Evolutionary conservation across 306 rosid genomes (phyloP), one percentile per base, ranked within the genome.

Genomic region (Sesbania bispinosa): DNA sequence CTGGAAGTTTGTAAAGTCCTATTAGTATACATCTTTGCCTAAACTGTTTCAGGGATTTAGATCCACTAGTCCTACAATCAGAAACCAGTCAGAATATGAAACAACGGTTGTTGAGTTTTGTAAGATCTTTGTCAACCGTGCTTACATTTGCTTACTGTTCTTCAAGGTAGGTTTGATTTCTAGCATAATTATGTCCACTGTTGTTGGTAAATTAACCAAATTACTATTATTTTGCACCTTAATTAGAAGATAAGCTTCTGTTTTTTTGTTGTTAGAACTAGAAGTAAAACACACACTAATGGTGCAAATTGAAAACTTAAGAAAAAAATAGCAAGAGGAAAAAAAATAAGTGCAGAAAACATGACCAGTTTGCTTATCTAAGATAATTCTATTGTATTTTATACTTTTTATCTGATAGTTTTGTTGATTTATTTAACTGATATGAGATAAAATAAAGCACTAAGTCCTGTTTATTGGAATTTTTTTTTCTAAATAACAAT

Each of bases 71-170:
- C 75, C 82, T 86, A 33, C 84, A 87, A 63, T 88, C 96, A 72
- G 85, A 84, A 76, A 80, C 94, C 65, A 77, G 84, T 85, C 89
- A 86, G 77, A 79, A 78, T 78, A 82, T 93, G 32, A 93, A 93
- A 85, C 85, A 85, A 61, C 87, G 92, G 42, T 81, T 89, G 54
- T 67, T 87, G 85, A 83, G 77, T 81, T 90, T 94, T 76, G 76
- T 85, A 29, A 79, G 89, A 85, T 90, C 98, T 1, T 77, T 94
- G 82, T 90, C 98, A 15, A 89, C 95, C 5, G 95, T 94, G 79
- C 81, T 94, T 62, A 85, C 98, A 46, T 82, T 87, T 77, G 98
- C 98, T 71, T 86, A 83, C 85, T 94, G 96, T 84, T 82, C 85
- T 78, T 94, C 98, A 76, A 84, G 97, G 98, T 94, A 60, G 45